A percentile compares a stretch with the other conserved stretches of the same genome.
These are phyloP conservation scores for Neocatenulostroma microsporum DNA, from an alignment of 2,329 filamentous ascomycete species.

Conservation along the genomic window DNA sequence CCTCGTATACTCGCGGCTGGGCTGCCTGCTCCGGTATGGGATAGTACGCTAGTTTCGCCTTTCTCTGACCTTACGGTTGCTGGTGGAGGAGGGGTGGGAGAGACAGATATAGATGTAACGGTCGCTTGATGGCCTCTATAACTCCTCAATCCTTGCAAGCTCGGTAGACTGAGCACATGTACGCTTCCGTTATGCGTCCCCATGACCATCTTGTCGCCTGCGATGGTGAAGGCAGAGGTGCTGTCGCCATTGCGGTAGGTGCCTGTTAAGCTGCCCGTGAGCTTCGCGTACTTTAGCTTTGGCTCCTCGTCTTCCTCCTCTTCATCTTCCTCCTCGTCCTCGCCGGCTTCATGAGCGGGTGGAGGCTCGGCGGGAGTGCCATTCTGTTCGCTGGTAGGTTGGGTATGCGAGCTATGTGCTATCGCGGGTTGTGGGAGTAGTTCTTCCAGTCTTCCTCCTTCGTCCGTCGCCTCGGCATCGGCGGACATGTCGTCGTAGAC, in stretches of 20 bases:
- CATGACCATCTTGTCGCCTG: slow-evolving; percentile 95
- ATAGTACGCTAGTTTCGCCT: slow-evolving; percentile 7
- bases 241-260: slow-evolving; percentile 94
- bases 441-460: too few relatives aligned
- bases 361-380: slow-evolving; percentile 12
- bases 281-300: slow-evolving; percentile 79
- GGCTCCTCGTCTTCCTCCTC: slow-evolving; percentile 92
- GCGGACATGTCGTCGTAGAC: slow-evolving; percentile 33
- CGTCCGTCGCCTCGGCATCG: slow-evolving; percentile 22
- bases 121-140: slow-evolving; percentile 93
- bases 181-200: slow-evolving; percentile 97
- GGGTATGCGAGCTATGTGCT: slow-evolving; percentile 8
- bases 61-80: slow-evolving; percentile 5
- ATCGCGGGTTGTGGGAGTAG: slow-evolving; percentile 10
- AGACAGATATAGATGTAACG: slow-evolving; percentile 82
- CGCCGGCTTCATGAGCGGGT: slow-evolving; percentile 26
- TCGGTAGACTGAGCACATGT: slow-evolving; percentile 76
- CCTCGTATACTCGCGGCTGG: background rate
- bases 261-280: slow-evolving; percentile 70
- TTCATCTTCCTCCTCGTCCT: slow-evolving; percentile 56
- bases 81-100: slow-evolving; percentile 64
- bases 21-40: background rate
- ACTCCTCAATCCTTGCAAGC: slow-evolving; percentile 70
- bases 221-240: slow-evolving; percentile 81
- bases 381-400: slow-evolving; percentile 2